phyloP scores from a whole-genome alignment of 768 basidiomycete genomes.

The Wakefieldia striispora region DNA sequence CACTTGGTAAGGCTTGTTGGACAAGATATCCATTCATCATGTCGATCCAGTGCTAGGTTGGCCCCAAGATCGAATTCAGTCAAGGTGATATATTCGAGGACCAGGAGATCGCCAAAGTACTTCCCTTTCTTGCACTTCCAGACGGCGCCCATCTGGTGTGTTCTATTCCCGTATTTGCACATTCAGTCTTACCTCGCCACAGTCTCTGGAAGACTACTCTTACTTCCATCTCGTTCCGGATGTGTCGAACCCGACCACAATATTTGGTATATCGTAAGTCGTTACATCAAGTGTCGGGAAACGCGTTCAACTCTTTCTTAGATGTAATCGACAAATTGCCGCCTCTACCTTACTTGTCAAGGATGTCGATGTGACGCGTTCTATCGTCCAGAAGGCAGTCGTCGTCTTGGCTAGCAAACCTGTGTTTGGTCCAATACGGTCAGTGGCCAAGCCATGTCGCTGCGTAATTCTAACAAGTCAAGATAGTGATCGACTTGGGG shows the following conservation, averaged over 20 bases:
- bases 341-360: conserved; percentile 75
- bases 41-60: conserved; percentile 54
- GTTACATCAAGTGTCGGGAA: background rate
- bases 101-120: conserved; percentile 77
- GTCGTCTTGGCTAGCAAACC: conserved; percentile 91
- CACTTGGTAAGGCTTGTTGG: conserved; percentile 62
- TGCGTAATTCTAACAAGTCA: conserved; percentile 3
- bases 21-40: conserved; percentile 8
- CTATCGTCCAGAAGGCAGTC: conserved; percentile 96
- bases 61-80: conserved; percentile 86
- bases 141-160: conserved; percentile 92
- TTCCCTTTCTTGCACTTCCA: conserved; percentile 95
- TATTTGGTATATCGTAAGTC: conserved; percentile 91
- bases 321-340: conserved; percentile 94
- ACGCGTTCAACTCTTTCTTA: conserved; percentile 27
- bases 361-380: conserved; percentile 85
- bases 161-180: background rate
- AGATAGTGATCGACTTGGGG: conserved; percentile 83
- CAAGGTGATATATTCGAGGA: conserved; percentile 79
- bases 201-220: conserved; percentile 78
- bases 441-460: conserved; percentile 3
- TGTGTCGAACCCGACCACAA: conserved; percentile 67
- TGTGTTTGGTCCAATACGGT: conserved; percentile 93
- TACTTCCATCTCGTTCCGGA: conserved; percentile 91
- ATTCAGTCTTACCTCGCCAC: conserved; percentile 9